A percentile compares a stretch with the other conserved stretches of the same genome.
phyloP scores from a whole-genome alignment of 805 yeast species.

The Saccharomycopsis sp. region DNA sequence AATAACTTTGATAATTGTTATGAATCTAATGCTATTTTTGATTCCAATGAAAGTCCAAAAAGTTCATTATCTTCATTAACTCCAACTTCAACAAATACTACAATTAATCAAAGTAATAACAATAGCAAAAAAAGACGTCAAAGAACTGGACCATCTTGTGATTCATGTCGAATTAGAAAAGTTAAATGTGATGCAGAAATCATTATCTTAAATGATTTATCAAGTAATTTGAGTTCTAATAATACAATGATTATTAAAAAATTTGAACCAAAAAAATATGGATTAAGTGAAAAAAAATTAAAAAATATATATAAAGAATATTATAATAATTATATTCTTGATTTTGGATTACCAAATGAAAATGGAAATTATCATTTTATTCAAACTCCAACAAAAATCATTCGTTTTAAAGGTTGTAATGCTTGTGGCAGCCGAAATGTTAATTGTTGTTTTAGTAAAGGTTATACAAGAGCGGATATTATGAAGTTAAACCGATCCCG shows the following conservation, averaged over 20 bases:
- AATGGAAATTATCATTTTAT: conserved; percentile 13
- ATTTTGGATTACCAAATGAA: neutral
- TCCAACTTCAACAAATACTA: neutral
- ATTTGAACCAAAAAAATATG: conserved; percentile 10
- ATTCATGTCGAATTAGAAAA: conserved; percentile 55
- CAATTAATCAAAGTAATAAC: neutral
- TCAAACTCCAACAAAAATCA: conserved; percentile 25
- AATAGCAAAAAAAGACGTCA: conserved; percentile 31
- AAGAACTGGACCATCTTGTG: conserved; percentile 68
- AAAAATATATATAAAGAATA: no score
- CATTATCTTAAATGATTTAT: conserved; percentile 19
- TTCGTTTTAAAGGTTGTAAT: conserved; percentile 44
- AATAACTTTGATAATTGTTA: no score
- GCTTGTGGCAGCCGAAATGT: conserved; percentile 39
- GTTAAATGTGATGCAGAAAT: conserved; percentile 61
- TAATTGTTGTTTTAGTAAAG: conserved; percentile 49
- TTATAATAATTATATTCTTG: neutral
- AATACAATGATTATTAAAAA: no score
- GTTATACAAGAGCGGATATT: conserved; percentile 55
- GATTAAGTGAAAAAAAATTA: neutral
- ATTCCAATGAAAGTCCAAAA: no score
- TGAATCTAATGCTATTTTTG: no score
- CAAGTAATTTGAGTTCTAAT: neutral
- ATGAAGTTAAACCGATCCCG: conserved; percentile 28
- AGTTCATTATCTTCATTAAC: no score